Conservation (phyloP, 208 protist genomes). For the Porcisia deanei region DNA sequence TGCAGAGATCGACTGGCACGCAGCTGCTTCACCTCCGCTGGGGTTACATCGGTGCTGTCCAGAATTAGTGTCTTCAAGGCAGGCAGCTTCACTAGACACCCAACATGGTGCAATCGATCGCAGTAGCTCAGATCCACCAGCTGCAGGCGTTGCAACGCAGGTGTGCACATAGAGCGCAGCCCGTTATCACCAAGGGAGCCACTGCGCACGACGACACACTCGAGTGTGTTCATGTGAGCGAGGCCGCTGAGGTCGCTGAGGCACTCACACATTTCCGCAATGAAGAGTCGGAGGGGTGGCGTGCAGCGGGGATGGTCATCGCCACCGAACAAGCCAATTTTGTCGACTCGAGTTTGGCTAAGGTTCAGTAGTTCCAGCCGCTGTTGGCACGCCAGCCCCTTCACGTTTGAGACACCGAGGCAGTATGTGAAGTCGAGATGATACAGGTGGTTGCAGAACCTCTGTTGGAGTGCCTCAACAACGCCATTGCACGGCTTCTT, state of each 20-base stretch:
- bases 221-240: slow-evolving; percentile 32
- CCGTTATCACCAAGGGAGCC: slow-evolving; percentile 44
- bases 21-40: slow-evolving; percentile 38
- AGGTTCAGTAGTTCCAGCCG: slow-evolving; percentile 52
- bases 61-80: slow-evolving; percentile 48
- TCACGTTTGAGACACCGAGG: slow-evolving; percentile 37
- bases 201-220: slow-evolving; percentile 62
- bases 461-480: slow-evolving; percentile 20
- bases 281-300: slow-evolving; percentile 48
- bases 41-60: slow-evolving; percentile 57
- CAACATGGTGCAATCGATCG: slow-evolving; percentile 43
- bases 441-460: slow-evolving; percentile 49
- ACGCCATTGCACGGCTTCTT: neutral
- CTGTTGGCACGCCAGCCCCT: slow-evolving; percentile 31
- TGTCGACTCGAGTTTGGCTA: slow-evolving; percentile 47
- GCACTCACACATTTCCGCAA: slow-evolving; percentile 58
- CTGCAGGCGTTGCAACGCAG: slow-evolving; percentile 26
- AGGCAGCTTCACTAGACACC: slow-evolving; percentile 35
- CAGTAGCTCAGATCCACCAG: slow-evolving; percentile 72
- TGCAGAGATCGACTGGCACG: slow-evolving; percentile 27
- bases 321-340: slow-evolving; percentile 28
- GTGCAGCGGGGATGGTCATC: neutral
- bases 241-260: slow-evolving; percentile 43
- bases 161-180: slow-evolving; percentile 23
- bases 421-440: slow-evolving; percentile 66